Evolutionary conservation across 148 eudicot genomes (phyloP).

Genomic region (Selenicereus undatus): DNA sequence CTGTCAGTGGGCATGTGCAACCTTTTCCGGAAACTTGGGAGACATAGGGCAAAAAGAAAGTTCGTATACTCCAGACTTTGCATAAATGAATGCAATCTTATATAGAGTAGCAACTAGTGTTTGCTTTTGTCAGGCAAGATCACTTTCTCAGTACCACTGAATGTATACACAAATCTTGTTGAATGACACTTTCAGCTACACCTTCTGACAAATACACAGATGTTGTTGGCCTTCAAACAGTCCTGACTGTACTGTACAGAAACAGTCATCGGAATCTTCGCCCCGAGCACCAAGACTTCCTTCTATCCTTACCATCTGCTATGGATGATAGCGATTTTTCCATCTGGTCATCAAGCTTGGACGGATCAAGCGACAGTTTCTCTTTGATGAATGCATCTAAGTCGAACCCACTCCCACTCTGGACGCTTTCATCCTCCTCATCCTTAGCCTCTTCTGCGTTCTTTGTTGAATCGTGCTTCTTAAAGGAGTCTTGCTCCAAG

Average conservation of each 20-base stretch:
- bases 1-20: too few species aligned
- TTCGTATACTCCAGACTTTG: neutral
- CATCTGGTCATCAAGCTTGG: constrained; percentile 57
- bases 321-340: constrained; percentile 42
- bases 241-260: neutral
- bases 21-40: neutral
- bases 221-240: neutral
- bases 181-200: constrained; percentile 6
- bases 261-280: constrained; percentile 18
- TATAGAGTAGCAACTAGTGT: neutral
- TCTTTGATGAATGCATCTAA: constrained; percentile 62
- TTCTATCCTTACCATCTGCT: constrained; percentile 21
- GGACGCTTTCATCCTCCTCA: constrained; percentile 23
- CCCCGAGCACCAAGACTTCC: constrained; percentile 32
- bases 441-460: constrained; percentile 16
- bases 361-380: constrained; percentile 62
- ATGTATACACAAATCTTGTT: constrained; percentile 15
- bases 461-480: constrained; percentile 26
- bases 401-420: constrained; percentile 51
- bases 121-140: neutral
- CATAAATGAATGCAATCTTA: neutral
- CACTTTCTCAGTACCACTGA: neutral
- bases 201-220: constrained; percentile 15
- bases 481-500: constrained; percentile 43
- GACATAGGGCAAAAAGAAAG: neutral